Conservation (phyloP, 73 alveolate genomes). For the Paramecium primaurelia region DNA sequence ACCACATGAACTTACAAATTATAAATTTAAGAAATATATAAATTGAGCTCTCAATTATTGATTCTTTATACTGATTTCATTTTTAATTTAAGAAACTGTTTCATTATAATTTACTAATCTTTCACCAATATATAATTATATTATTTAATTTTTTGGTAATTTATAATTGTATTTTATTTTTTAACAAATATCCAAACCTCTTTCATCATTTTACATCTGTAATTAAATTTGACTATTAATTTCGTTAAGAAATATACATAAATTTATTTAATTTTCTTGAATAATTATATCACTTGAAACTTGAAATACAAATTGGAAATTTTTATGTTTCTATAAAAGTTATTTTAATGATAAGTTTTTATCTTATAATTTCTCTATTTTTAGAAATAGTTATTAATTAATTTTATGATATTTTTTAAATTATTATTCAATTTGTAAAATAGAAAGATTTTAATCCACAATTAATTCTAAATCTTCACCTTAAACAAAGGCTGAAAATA, state of each 20-base stretch:
- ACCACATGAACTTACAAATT: not conserved
- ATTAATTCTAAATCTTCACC: not conserved
- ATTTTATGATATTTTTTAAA: not conserved
- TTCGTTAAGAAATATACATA: not conserved
- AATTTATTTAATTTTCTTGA: not conserved
- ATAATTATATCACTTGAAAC: not conserved
- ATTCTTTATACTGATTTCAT: not conserved
- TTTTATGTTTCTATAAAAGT: not conserved
- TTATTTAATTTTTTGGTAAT: not conserved
- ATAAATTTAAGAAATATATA: not conserved
- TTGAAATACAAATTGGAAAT: not conserved
- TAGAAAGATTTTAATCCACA: not conserved
- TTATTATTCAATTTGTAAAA: not conserved
- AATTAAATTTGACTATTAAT: not conserved
- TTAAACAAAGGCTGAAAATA: not conserved
- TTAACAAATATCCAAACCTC: not conserved
- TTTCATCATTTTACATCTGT: not conserved
- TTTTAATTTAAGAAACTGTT: not conserved
- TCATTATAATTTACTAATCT: not conserved
- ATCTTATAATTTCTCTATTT: not conserved
- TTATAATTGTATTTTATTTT: not conserved
- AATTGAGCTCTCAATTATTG: not conserved
- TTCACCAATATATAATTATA: not conserved
- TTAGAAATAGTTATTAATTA: not conserved
- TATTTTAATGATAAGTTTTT: not conserved